Conservation (phyloP, 257 asterid genomes). For the Leptodermis oblonga region DNA sequence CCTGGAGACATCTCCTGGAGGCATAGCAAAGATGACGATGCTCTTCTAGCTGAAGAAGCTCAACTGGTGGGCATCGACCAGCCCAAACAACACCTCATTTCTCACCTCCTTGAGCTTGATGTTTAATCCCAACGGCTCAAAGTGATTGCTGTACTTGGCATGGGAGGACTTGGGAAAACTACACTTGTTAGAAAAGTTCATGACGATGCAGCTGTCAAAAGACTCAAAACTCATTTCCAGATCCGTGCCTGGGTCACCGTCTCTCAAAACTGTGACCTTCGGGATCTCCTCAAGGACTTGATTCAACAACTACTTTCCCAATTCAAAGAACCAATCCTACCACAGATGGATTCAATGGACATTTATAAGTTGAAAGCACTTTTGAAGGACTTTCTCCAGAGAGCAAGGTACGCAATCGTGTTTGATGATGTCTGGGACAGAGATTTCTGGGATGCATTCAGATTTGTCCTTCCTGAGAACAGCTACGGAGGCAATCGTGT, state of each 20-base stretch:
- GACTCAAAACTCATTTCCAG: neutral
- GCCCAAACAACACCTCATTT: neutral
- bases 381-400: neutral
- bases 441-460: conserved; percentile 16
- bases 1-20: neutral
- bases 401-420: conserved; percentile 16
- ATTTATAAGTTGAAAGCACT: neutral
- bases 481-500: neutral
- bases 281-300: neutral
- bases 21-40: neutral
- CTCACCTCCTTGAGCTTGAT: neutral
- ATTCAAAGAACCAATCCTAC: neutral
- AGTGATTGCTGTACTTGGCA: neutral
- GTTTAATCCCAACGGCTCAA: neutral
- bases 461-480: conserved; percentile 10
- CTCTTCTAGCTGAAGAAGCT: neutral
- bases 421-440: conserved; percentile 24
- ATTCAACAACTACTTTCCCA: neutral
- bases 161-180: conserved; percentile 13
- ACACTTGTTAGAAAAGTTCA: neutral
- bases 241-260: conserved; percentile 4
- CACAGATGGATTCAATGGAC: neutral
- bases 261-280: neutral
- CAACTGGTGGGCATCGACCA: neutral
- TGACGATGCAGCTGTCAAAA: conserved; percentile 1